Percentiles rank a stretch among this genome's conserved stretches.
Evolutionary conservation across 73 alveolate genomes (phyloP).

Genomic region (Effrenium voratum): DNA sequence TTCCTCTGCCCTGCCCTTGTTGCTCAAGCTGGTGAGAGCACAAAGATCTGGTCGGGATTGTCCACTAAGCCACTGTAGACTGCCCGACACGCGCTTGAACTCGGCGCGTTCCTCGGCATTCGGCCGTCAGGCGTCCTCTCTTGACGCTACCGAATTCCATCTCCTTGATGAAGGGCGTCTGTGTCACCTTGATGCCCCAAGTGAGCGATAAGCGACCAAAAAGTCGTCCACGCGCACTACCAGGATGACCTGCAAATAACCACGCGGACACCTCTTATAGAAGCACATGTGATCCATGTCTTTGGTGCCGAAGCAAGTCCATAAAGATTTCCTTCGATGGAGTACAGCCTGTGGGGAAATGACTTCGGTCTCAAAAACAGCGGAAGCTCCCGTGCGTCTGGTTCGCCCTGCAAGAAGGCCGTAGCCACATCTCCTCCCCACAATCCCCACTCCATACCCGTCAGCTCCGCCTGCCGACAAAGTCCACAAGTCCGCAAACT

Average conservation of each 20-base stretch:
- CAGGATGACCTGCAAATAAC: background rate
- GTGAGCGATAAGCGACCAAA: background rate
- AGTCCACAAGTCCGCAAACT: background rate
- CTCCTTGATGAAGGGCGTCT: no score
- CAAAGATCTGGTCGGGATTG: constrained; percentile 16
- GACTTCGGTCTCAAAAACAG: background rate
- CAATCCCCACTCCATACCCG: background rate
- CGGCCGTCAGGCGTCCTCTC: background rate
- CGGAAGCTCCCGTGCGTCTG: background rate
- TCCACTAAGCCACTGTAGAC: constrained; percentile 20
- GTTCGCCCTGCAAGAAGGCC: constrained; percentile 12
- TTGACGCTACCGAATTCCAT: no score
- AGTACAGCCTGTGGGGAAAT: background rate
- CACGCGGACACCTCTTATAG: background rate
- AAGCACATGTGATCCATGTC: background rate
- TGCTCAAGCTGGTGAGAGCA: background rate
- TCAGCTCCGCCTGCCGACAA: no score
- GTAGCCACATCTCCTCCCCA: constrained; percentile 10
- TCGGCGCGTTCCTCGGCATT: background rate
- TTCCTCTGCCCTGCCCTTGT: background rate
- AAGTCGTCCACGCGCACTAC: constrained; percentile 10
- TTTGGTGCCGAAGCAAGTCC: background rate
- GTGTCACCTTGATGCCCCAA: no score
- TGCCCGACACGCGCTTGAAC: background rate
- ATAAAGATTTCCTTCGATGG: background rate